These are phyloP conservation scores for Pseudoturritis turrita DNA, from an alignment of 345 rosid species.

Conservation along the genomic window DNA sequence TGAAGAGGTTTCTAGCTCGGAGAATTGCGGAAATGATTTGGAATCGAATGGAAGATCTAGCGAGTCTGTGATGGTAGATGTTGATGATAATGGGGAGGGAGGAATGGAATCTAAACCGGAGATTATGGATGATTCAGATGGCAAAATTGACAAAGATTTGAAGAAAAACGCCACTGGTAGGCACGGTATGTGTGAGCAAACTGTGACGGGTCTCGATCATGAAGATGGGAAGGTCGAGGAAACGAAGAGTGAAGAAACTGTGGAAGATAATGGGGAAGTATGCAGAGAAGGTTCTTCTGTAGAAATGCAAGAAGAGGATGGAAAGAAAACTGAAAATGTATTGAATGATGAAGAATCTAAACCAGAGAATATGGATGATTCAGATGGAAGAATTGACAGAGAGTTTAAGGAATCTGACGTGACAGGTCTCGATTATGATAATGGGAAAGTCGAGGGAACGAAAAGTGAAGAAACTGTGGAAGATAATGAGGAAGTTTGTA, in stretches of 20 bases:
- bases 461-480: not conserved
- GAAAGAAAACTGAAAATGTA: not conserved
- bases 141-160: not conserved
- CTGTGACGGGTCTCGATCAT: conserved; percentile 3
- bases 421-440: not conserved
- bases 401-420: conserved; percentile 3
- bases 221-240: not conserved
- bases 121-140: conserved; percentile 4
- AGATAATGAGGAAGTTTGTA: not conserved
- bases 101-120: conserved; percentile 8
- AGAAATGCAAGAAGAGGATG: conserved; percentile 5
- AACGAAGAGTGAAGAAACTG: not conserved
- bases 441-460: not conserved
- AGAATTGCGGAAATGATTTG: not conserved
- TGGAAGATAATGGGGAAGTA: not conserved
- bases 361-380: conserved; percentile 10
- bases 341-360: conserved; percentile 22
- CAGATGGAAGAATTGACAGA: not conserved
- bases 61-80: conserved; percentile 3
- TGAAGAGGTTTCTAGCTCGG: conserved; percentile 22
- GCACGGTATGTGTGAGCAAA: not conserved
- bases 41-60: not conserved
- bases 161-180: not conserved
- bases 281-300: not conserved
- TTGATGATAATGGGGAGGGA: not conserved